phyloP scores from a whole-genome alignment of 106 monocot genomes.

The Iris macrosiphon region DNA sequence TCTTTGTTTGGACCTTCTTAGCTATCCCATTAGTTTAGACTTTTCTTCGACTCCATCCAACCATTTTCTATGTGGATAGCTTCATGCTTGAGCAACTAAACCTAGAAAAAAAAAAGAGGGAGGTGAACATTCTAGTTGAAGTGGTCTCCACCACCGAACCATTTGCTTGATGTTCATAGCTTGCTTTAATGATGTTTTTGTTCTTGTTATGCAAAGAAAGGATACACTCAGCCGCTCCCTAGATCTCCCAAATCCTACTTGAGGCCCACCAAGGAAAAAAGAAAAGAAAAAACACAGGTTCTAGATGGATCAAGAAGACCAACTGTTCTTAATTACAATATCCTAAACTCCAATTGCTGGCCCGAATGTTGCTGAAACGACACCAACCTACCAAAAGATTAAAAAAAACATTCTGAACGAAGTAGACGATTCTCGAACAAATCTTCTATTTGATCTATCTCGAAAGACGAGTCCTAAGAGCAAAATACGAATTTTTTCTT shows the following conservation, averaged over 20 bases:
- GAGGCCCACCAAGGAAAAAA: constrained; percentile 2
- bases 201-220: constrained; percentile 1
- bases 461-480: no score
- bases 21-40: constrained; percentile 1
- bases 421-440: no score
- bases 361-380: no score
- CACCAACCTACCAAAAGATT: no score
- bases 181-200: constrained; percentile 2
- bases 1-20: no score
- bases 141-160: constrained; percentile 1
- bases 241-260: background rate
- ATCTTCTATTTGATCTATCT: no score
- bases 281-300: no score
- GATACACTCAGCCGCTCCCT: background rate
- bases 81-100: constrained; percentile 9
- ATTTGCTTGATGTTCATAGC: no score
- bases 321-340: no score
- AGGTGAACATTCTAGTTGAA: constrained; percentile 3
- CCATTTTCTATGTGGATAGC: background rate
- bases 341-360: no score
- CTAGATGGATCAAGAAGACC: background rate
- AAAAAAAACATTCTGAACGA: no score
- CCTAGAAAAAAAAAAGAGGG: background rate
- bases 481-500: no score
- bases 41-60: background rate